Percentiles rank a stretch among this genome's conserved stretches.
These are phyloP conservation scores for Sonneratia alba DNA, from an alignment of 345 rosid genomes.

Conservation along the genomic window DNA sequence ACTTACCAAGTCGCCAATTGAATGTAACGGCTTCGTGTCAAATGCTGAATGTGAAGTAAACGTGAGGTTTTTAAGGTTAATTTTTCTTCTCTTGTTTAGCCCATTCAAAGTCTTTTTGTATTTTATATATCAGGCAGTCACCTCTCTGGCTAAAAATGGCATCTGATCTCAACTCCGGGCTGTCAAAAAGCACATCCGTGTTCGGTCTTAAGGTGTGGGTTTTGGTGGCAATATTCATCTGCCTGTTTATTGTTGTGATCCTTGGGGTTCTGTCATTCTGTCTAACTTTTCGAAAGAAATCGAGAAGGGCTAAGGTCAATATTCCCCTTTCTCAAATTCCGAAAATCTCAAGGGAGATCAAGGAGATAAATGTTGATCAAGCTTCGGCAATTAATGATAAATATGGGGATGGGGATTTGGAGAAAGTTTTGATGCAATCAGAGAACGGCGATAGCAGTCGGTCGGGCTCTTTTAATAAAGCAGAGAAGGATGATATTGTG, in stretches of 20 bases:
- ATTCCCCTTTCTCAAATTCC: constrained; percentile 15
- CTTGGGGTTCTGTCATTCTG: constrained; percentile 10
- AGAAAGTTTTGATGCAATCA: constrained; percentile 13
- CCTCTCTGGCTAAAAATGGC: constrained; percentile 6
- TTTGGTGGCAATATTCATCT: constrained; percentile 9
- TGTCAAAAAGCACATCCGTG: constrained; percentile 14
- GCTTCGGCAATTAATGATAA: constrained; percentile 10
- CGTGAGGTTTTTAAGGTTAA: not conserved
- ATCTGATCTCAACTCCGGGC: constrained; percentile 8
- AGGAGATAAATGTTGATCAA: constrained; percentile 15
- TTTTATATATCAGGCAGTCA: not conserved
- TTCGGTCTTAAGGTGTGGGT: constrained; percentile 17
- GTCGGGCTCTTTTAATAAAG: constrained; percentile 16
- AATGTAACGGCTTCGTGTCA: not conserved
- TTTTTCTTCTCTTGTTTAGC: not conserved
- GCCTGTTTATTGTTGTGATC: constrained; percentile 9
- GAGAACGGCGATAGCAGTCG: constrained; percentile 18
- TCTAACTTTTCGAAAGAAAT: constrained; percentile 11
- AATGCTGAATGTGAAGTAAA: not conserved
- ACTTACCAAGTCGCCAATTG: not conserved
- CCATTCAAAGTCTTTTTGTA: not conserved
- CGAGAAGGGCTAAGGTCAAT: constrained; percentile 8
- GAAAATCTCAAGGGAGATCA: constrained; percentile 13
- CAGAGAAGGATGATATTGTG: constrained; percentile 13
- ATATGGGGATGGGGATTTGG: constrained; percentile 8